Evolutionary conservation across 2,329 filamentous ascomycete genomes (phyloP).

Genomic region (Claviceps sp.): DNA sequence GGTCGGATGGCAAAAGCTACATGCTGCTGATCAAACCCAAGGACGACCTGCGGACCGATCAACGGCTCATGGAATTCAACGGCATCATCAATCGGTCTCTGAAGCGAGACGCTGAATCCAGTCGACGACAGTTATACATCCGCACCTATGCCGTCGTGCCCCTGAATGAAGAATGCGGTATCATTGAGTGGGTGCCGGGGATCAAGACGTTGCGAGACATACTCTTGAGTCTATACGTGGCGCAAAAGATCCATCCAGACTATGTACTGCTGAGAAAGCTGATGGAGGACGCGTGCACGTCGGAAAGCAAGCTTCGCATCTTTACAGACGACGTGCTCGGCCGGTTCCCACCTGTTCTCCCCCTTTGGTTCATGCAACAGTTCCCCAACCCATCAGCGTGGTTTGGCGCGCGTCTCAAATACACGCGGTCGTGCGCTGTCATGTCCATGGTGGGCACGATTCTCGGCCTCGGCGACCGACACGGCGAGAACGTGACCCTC

Average conservation of each 20-base stretch:
- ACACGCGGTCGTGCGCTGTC: conserved; percentile 87
- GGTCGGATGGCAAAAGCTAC: conserved; percentile 79
- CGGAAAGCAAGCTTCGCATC: conserved; percentile 47
- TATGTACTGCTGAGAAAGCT: conserved; percentile 51
- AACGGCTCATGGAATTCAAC: conserved; percentile 98
- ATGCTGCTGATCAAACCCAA: conserved; percentile 94
- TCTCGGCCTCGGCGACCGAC: conserved; percentile 81
- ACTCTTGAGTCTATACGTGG: conserved; percentile 62
- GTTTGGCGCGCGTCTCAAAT: conserved; percentile 79
- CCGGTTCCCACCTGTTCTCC: conserved; percentile 69
- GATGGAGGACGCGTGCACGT: conserved; percentile 49
- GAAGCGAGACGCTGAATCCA: conserved; percentile 82
- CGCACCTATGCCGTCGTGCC: conserved; percentile 95
- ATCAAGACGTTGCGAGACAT: conserved; percentile 91
- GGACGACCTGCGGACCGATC: conserved; percentile 92
- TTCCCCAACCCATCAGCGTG: conserved; percentile 88
- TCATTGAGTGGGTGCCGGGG: conserved; percentile 97
- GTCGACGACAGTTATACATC: conserved; percentile 82
- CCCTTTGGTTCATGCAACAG: conserved; percentile 90
- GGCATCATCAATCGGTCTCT: conserved; percentile 92
- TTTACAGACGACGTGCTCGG: conserved; percentile 55
- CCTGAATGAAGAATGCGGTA: conserved; percentile 90
- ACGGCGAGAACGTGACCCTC: conserved; percentile 92
- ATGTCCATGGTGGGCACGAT: conserved; percentile 99
- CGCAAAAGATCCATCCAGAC: conserved; percentile 56